Evolutionary conservation across 202 grass and related monocot species (phyloP).

Genomic region (Setaria italica): DNA sequence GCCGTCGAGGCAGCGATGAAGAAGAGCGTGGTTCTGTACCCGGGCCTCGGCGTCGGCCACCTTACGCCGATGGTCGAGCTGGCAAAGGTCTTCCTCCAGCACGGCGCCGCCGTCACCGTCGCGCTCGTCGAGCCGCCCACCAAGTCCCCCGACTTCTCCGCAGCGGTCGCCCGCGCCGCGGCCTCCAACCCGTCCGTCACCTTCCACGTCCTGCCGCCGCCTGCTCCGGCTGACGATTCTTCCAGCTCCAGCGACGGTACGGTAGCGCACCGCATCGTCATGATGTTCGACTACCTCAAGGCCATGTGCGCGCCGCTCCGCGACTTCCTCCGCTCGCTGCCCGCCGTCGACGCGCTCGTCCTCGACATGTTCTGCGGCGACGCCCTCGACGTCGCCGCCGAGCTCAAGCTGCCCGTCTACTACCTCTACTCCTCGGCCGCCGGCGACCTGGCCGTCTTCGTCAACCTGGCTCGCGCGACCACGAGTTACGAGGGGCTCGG

Average conservation of each 20-base stretch:
- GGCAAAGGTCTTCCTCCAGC: constrained; percentile 46
- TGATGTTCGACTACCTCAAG: neutral
- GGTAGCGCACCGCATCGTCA: neutral
- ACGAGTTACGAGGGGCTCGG: neutral
- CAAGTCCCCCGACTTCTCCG: neutral
- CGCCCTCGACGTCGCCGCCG: constrained; percentile 46
- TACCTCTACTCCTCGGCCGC: constrained; percentile 51
- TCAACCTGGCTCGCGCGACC: constrained; percentile 29
- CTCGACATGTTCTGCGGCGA: constrained; percentile 72
- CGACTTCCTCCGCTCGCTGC: constrained; percentile 46
- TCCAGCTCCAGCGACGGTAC: neutral
- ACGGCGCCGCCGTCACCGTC: constrained; percentile 50
- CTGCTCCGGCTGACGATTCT: neutral
- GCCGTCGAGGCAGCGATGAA: constrained; percentile 29
- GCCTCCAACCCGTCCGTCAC: constrained; percentile 45
- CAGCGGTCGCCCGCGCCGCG: constrained; percentile 12
- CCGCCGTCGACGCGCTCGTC: constrained; percentile 51
- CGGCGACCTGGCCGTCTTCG: constrained; percentile 46
- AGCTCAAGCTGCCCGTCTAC: constrained; percentile 60
- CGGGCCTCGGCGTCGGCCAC: constrained; percentile 58
- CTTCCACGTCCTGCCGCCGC: constrained; percentile 53
- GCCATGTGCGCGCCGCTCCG: constrained; percentile 48
- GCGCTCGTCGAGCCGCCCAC: constrained; percentile 25
- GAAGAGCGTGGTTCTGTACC: constrained; percentile 60
- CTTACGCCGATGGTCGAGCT: constrained; percentile 61